Evolutionary conservation across 805 yeast species (phyloP).

Genomic region (Yarrowia sp.): DNA sequence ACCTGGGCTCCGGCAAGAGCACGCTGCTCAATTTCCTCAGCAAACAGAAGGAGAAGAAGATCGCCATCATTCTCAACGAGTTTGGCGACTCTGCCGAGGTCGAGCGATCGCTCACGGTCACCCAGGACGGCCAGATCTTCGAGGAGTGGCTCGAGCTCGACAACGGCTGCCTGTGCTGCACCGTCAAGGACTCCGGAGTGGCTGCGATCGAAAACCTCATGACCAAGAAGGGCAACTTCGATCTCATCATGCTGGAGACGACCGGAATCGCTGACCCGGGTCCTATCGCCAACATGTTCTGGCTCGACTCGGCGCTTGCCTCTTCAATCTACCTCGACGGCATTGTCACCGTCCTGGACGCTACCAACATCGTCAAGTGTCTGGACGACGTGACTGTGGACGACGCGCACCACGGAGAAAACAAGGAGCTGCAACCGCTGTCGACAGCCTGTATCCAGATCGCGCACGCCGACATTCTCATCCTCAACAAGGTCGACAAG

Average conservation of each 20-base stretch:
- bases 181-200: constrained; percentile 93
- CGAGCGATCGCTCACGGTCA: constrained; percentile 78
- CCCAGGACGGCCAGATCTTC: constrained; percentile 52
- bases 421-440: constrained; percentile 45
- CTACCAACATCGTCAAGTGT: constrained; percentile 46
- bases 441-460: constrained; percentile 89
- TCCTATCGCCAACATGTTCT: constrained; percentile 94
- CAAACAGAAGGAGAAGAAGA: constrained; percentile 56
- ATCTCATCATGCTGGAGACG: constrained; percentile 88
- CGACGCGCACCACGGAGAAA: constrained; percentile 42
- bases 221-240: constrained; percentile 68
- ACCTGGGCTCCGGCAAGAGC: constrained; percentile 88
- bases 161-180: constrained; percentile 94
- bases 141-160: constrained; percentile 96
- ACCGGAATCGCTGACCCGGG: constrained; percentile 98
- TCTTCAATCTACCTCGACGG: constrained; percentile 87
- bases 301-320: constrained; percentile 88
- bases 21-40: constrained; percentile 79
- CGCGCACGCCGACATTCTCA: constrained; percentile 80
- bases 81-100: constrained; percentile 89
- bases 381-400: constrained; percentile 55
- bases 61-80: constrained; percentile 77
- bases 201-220: constrained; percentile 87
- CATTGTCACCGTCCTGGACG: constrained; percentile 74
- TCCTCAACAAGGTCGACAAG: constrained; percentile 76